Evolutionary conservation across 2,329 filamentous ascomycete genomes (phyloP), one percentile per base, ranked within the genome.

Genomic region (Myriangium duriaei): DNA sequence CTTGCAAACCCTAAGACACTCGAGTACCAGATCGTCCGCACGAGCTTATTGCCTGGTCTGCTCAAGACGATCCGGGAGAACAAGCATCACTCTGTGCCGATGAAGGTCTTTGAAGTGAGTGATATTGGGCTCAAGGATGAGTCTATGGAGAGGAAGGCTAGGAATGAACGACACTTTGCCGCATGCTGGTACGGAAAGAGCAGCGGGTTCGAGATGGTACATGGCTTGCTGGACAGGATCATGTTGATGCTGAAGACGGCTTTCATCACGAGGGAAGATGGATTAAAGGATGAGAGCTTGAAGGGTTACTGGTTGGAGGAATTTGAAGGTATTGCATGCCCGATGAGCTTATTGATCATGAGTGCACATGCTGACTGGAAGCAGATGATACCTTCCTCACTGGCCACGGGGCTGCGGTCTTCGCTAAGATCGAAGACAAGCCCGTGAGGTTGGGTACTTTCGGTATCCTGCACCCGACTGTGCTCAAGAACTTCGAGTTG

Each of bases 91-190:
- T 71, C 74, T 32, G 73, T 95, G 11, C 87, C 87, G 3, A 85
- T 95, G 62, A 86, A 85, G 67, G 80, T 95, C 56, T 93, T 92
- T 57, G 87, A 95, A 63, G 81, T 83, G 41, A 79, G 81, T 44
- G 88, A 96, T 53, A 82, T 95, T 13, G 86, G 82, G 18, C 84
- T 93, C 69, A 94, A 96, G 64, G 88, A 94, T 52, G 63, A 79
- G 45, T 68, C 67, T 11, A 61, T 77, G 32, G 91, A 98, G 70
- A 76, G 91, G 47, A 85, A 86, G 66, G 81, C 78, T 49, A 76
- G 85, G 49, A 98, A 98, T 59, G 84, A 95, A 68, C 72, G 88
- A 40, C 88, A 93, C 64, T 96, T 94, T 58, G 85, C 84, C n/a
- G 91, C 87, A 7, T 87, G 86, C 1, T 94, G 81, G 73, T 95